Base-by-base conservation (phyloP, 2,329 filamentous ascomycete genomes). In the Diaporthe vexans region DNA sequence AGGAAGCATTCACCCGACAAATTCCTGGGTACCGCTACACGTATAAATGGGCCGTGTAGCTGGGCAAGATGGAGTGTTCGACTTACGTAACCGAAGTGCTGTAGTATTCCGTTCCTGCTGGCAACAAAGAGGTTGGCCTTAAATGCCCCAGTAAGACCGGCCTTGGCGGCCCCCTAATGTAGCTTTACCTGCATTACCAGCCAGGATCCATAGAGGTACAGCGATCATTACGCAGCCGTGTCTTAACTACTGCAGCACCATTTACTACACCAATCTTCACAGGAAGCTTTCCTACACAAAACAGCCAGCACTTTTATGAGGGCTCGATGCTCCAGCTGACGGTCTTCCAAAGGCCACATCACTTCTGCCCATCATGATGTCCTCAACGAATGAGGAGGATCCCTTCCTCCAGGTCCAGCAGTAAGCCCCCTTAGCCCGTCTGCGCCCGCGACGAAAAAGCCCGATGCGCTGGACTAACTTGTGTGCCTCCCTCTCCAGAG, bases 351-450 rank as follows among this genome's bases (percentile, higher is more conserved):
- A 54, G 19, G 65, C 46, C 52, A 56, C 19, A 72, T 26, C 43
- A 40, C 59, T 54, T 51, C 63, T 72, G 46, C 46, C 46, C 82
- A 86, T 80, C 82, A 92, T 92, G 89, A 93, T 93, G 91, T 91
- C 91, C 83, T 92, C 91, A 77, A 90, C 87, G 10, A 91, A 89
- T 81, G 91, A 92, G 80, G 87, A 91, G 85, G 91, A 93, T 81
- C 91, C 91, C 58, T 93, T 93, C 87, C 90, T 93, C 85, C 91
- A 93, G 82, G 91, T 93, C 79, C 91, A 93, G 81, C 90, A 91
- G 91, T 93, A 85, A 65, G 71, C 26, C 19, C 69, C 21, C 21
- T 59, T 56, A 67, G 17, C 21, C 61, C 54, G 7, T 46, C 71
- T 54, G 56, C 76, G 71, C 73, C 26, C 61, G 54, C 6, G 13